Evolutionary conservation across 768 basidiomycete species (phyloP).

Genomic region (Collybiopsis confluens): DNA sequence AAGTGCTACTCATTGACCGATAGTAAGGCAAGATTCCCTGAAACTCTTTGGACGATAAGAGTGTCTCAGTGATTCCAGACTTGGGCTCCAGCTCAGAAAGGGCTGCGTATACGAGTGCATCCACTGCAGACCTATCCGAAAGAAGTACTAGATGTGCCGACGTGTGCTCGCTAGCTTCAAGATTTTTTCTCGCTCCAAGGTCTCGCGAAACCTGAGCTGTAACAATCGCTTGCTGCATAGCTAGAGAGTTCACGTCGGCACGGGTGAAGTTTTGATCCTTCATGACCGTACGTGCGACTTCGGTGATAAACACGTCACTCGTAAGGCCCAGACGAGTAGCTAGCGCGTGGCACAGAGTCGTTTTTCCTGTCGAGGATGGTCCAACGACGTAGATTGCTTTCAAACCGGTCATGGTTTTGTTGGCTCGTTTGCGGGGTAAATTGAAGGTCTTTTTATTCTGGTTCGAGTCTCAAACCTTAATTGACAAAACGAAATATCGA

Average conservation of each 20-base stretch:
- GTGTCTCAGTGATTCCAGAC: slow-evolving; percentile 21
- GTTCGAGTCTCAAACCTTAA: no score
- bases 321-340: slow-evolving; percentile 35
- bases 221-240: slow-evolving; percentile 67
- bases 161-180: neutral
- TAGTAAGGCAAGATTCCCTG: slow-evolving; percentile 39
- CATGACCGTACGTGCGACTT: slow-evolving; percentile 62
- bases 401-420: neutral
- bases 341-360: slow-evolving; percentile 57
- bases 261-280: slow-evolving; percentile 47
- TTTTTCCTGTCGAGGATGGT: slow-evolving; percentile 67
- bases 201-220: slow-evolving; percentile 48
- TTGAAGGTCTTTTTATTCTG: no score
- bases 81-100: slow-evolving; percentile 30
- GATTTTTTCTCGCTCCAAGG: slow-evolving; percentile 17
- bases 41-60: slow-evolving; percentile 36
- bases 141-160: slow-evolving; percentile 28
- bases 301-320: slow-evolving; percentile 42
- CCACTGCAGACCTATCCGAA: slow-evolving; percentile 63
- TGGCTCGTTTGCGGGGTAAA: no score
- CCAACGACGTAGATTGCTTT: slow-evolving; percentile 41
- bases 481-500: no score
- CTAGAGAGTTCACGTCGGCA: slow-evolving; percentile 39
- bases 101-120: slow-evolving; percentile 55
- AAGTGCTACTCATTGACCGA: slow-evolving; percentile 29